Evolutionary conservation across 208 protist species (phyloP).

Genomic region (Blechomonas ayalai): DNA sequence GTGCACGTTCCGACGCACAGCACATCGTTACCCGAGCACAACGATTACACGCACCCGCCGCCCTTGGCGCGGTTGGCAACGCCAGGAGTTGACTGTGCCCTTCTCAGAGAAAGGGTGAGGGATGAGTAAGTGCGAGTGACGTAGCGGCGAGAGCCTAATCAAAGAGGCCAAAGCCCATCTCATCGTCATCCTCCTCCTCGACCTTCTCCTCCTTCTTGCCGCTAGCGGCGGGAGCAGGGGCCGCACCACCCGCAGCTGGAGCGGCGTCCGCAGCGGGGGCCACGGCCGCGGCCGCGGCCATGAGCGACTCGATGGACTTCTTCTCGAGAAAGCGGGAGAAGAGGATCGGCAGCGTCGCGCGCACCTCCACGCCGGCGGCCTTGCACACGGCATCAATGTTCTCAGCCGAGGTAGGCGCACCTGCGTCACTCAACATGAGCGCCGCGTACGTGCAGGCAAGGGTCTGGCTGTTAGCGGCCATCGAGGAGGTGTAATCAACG

Average conservation of each 20-base stretch:
- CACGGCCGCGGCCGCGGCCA: slow-evolving; percentile 37
- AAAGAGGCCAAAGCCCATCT: slow-evolving; percentile 77
- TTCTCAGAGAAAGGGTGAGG: no score
- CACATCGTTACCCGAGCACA: no score
- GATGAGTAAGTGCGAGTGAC: no score
- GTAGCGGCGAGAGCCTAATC: slow-evolving; percentile 49
- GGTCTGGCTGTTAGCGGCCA: slow-evolving; percentile 43
- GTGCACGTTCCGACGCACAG: no score
- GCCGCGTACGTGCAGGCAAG: slow-evolving; percentile 83
- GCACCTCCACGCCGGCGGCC: slow-evolving; percentile 61
- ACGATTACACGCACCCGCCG: no score
- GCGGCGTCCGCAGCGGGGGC: slow-evolving; percentile 38
- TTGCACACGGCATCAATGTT: slow-evolving; percentile 60
- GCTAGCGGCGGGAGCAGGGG: slow-evolving; percentile 10
- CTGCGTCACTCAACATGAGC: slow-evolving; percentile 71
- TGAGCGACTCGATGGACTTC: slow-evolving; percentile 61
- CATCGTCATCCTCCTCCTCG: slow-evolving; percentile 67
- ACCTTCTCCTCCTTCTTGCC: slow-evolving; percentile 14
- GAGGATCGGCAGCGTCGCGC: slow-evolving; percentile 70
- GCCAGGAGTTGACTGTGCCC: no score
- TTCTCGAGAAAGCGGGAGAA: slow-evolving; percentile 81
- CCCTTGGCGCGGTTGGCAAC: no score
- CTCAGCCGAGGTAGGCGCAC: slow-evolving; percentile 58
- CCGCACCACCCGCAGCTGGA: slow-evolving; percentile 17
- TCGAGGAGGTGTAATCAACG: no score